Base-by-base conservation (phyloP, 176 grass and related monocot species). In the Carex cristatella region DNA sequence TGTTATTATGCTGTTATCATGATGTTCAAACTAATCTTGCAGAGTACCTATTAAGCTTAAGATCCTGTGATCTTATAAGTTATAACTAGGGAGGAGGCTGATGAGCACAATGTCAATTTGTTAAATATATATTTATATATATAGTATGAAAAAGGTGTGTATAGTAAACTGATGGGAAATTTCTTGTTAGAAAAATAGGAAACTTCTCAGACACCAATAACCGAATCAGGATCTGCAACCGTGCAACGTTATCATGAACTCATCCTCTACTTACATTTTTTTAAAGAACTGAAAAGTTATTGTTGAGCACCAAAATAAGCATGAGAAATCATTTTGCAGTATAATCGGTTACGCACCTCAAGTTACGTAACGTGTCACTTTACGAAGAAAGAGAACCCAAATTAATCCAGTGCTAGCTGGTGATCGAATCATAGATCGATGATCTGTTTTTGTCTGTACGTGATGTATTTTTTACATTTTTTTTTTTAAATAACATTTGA, bases 191-290 rank as follows among this genome's bases (percentile, higher is more conserved):
- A 18, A 77, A 79, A 58, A 33, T 30, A 58, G 9, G 44, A 46
- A 74, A 57, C 19, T 79, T 79, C 14, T 16, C 14, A 33, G 53
- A 79, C 74, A 79, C 30, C 28, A 58, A 76, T 79, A 79, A 79
- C 74, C 31, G 12, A 78, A 78, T 6, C 12, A 56, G 1, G 5
- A 56, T 57, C 49, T 57, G 51, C 74, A 56, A 78, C 74, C 57
- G 49, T 57, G 74, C 30, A 35, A 78, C 12, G 10, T 78, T 57
- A 56, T 78, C 28, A 32, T 37, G 35, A 37, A 19, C 2, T 62
- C n/a, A 62, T 27, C 60, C 7, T 62, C 10, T 23, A 23, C 6
- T 19, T 23, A 62, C 60, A 62, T 27, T 27, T 48, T 62, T 27
- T 19, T 3, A 27, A 62, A 7, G 60, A 27, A 62, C 27, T 4